phyloP scores from a whole-genome alignment of 2,329 filamentous ascomycete species.

The Ascocoryne sarcoides region DNA sequence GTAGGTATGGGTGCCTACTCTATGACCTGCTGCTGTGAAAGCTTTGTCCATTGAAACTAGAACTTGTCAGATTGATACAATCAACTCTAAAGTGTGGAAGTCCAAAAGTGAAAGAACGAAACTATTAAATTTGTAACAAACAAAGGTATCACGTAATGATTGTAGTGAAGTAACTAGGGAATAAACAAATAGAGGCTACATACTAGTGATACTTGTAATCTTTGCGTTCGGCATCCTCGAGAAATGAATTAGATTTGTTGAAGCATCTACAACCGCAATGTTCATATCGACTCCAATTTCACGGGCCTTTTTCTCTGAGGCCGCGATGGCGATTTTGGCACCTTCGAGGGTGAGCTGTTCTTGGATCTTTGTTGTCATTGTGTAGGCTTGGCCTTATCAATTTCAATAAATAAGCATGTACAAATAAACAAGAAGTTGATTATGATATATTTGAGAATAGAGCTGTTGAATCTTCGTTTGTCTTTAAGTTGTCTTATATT shows the following conservation, averaged over 20 bases:
- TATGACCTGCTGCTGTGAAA: conserved; percentile 47
- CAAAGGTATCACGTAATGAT: no score
- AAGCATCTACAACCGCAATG: conserved; percentile 24
- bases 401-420: no score
- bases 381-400: no score
- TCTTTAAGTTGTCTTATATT: not conserved
- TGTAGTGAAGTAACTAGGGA: not conserved
- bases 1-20: conserved; percentile 41
- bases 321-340: conserved; percentile 21
- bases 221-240: conserved; percentile 22
- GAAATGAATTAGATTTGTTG: conserved; percentile 22
- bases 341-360: conserved; percentile 21
- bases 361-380: conserved; percentile 16
- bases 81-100: no score
- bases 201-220: conserved; percentile 19
- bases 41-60: conserved; percentile 34
- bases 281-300: conserved; percentile 22
- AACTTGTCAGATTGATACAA: conserved; percentile 4
- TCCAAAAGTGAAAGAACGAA: not conserved
- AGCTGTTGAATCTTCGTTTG: not conserved
- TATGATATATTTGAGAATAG: not conserved
- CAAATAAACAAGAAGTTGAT: no score
- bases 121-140: no score
- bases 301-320: conserved; percentile 18
- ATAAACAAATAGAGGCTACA: not conserved